Conservation (phyloP, 306 rosid genomes). For the Cicer chorassanicum region DNA sequence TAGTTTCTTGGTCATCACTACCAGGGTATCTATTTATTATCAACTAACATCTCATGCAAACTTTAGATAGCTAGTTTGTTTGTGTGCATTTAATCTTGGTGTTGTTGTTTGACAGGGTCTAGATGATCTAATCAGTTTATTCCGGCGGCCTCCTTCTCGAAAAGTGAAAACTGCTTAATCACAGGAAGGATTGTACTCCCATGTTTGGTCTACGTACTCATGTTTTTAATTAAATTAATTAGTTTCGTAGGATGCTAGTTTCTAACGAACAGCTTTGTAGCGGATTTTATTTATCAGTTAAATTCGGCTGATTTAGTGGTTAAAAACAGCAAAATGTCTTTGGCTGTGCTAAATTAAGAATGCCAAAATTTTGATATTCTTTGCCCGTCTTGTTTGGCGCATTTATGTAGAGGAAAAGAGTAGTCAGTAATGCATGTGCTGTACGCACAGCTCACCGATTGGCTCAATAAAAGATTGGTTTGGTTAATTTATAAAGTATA, state of each 20-base stretch:
- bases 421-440: slow-evolving; percentile 14
- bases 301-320: slow-evolving; percentile 40
- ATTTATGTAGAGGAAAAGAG: slow-evolving; percentile 34
- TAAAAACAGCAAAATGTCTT: slow-evolving; percentile 39
- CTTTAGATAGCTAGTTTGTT: slow-evolving; percentile 1
- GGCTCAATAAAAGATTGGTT: slow-evolving; percentile 40
- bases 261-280: slow-evolving; percentile 40
- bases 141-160: slow-evolving; percentile 94
- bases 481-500: slow-evolving; percentile 5
- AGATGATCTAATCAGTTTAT: slow-evolving; percentile 91
- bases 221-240: slow-evolving; percentile 28
- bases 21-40: slow-evolving; percentile 49
- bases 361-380: slow-evolving; percentile 49
- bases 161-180: slow-evolving; percentile 88
- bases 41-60: slow-evolving; percentile 25
- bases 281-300: slow-evolving; percentile 15
- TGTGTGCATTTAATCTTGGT: slow-evolving; percentile 33
- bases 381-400: slow-evolving; percentile 35
- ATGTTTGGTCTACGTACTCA: slow-evolving; percentile 34
- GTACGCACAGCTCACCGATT: slow-evolving; percentile 1
- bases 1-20: slow-evolving; percentile 61
- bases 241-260: slow-evolving; percentile 43
- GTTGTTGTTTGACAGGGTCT: slow-evolving; percentile 72
- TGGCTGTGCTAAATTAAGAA: slow-evolving; percentile 38
- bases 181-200: slow-evolving; percentile 19